phyloP scores from a whole-genome alignment of 2,329 filamentous ascomycete genomes.

The Microsporum ferrugineum region DNA sequence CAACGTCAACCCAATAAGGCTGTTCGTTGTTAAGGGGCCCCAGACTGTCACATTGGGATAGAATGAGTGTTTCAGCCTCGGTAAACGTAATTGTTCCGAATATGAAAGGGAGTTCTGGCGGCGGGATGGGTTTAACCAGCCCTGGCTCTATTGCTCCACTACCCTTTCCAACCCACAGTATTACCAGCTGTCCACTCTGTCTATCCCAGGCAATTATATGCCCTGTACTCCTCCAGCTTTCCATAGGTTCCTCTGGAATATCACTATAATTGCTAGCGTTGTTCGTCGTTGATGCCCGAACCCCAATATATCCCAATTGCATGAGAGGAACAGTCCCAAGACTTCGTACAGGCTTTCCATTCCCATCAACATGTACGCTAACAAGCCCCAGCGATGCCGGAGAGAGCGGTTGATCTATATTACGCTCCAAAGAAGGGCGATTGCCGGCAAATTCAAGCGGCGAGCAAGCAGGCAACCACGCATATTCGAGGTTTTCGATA shows the following conservation, averaged over 20 bases:
- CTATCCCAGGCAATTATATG: constrained; percentile 31
- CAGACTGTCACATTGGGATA: background rate
- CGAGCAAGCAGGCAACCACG: constrained; percentile 26
- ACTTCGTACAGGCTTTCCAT: constrained; percentile 16
- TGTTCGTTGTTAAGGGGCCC: constrained; percentile 7
- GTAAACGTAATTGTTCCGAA: constrained; percentile 2
- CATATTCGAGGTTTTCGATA: constrained; percentile 11
- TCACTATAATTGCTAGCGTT: background rate
- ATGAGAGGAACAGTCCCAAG: constrained; percentile 24
- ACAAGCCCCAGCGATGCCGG: constrained; percentile 26
- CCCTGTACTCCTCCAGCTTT: constrained; percentile 24
- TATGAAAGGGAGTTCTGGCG: background rate
- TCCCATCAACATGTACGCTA: constrained; percentile 17
- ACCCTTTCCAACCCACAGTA: constrained; percentile 22
- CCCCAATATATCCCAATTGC: constrained; percentile 28
- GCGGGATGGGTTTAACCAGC: constrained; percentile 13
- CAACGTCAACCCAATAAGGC: constrained; percentile 21
- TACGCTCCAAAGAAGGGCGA: constrained; percentile 8
- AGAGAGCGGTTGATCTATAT: constrained; percentile 13
- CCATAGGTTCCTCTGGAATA: constrained; percentile 1
- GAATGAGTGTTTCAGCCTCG: background rate
- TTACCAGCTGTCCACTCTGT: constrained; percentile 19
- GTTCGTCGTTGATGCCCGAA: constrained; percentile 10
- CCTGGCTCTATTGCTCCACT: constrained; percentile 18
- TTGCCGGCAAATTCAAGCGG: constrained; percentile 23